A percentile compares a stretch with the other conserved stretches of the same genome.
Conservation (phyloP, 108 stramenopile species). For the Cyclotella sp. region DNA sequence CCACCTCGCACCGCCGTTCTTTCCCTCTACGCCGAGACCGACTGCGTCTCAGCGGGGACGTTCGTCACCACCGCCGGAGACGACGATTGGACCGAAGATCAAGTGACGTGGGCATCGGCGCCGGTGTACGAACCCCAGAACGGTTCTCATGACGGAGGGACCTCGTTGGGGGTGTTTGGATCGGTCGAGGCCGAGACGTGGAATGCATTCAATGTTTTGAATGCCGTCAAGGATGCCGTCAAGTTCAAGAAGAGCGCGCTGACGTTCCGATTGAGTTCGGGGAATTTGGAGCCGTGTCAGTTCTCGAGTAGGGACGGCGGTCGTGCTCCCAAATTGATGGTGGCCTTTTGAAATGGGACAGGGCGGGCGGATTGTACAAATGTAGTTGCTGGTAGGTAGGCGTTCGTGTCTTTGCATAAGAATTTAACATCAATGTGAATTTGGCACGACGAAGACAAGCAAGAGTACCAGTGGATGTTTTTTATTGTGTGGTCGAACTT, state of each 20-base stretch:
- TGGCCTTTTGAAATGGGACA: conserved; percentile 18
- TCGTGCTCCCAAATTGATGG: conserved; percentile 32
- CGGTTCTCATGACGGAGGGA: neutral
- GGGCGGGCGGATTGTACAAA: neutral
- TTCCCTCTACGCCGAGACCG: conserved; percentile 21
- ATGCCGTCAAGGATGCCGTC: conserved; percentile 13
- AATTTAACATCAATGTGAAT: too few species aligned
- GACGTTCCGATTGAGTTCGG: conserved; percentile 37
- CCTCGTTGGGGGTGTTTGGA: conserved; percentile 25
- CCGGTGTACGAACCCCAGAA: conserved; percentile 21
- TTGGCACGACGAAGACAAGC: too few species aligned
- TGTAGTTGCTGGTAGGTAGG: neutral
- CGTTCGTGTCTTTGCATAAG: neutral
- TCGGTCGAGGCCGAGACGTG: conserved; percentile 15
- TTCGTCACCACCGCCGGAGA: conserved; percentile 17
- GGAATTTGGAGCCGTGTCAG: conserved; percentile 28
- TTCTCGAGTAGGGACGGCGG: conserved; percentile 28
- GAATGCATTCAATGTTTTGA: conserved; percentile 30
- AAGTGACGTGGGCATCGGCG: conserved; percentile 20
- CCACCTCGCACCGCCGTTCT: conserved; percentile 25
- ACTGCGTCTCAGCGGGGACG: conserved; percentile 21
- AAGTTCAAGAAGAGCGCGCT: conserved; percentile 3
- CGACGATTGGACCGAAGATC: conserved; percentile 25
- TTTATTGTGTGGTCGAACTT: too few species aligned
- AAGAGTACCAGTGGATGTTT: too few species aligned